A percentile compares a stretch with the other conserved stretches of the same genome.
Evolutionary conservation across 495 filamentous ascomycete genomes (phyloP).

Genomic region (Acidomyces sp.): DNA sequence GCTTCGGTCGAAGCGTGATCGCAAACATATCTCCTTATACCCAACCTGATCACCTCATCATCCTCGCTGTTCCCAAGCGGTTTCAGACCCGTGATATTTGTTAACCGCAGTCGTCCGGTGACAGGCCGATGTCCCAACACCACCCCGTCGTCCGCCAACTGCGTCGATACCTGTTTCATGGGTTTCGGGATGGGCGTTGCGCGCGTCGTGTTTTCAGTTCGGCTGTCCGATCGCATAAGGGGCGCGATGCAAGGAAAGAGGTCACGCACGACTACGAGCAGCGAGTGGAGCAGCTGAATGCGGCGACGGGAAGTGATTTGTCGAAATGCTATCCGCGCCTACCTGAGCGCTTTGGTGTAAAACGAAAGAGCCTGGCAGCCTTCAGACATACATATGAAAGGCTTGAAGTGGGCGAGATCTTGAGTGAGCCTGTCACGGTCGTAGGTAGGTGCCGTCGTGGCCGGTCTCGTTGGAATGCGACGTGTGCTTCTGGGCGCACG

Average conservation of each 20-base stretch:
- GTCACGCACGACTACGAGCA: constrained; percentile 17
- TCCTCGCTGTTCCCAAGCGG: too few relatives aligned
- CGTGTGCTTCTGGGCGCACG: too few relatives aligned
- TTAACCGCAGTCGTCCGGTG: too few relatives aligned
- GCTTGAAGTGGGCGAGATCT: not conserved
- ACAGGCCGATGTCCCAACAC: constrained; percentile 5
- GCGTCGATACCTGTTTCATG: constrained; percentile 10
- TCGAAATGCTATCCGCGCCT: constrained; percentile 12
- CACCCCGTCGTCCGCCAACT: constrained; percentile 7
- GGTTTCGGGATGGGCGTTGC: not conserved
- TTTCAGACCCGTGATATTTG: too few relatives aligned
- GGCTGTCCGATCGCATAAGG: not conserved
- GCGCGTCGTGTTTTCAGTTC: not conserved
- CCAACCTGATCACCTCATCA: constrained; percentile 19
- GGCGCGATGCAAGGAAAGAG: not conserved
- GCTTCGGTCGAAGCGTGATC: constrained; percentile 43
- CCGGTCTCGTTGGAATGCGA: too few relatives aligned
- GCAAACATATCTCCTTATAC: constrained; percentile 33
- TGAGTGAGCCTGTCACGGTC: not conserved
- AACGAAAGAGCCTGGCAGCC: not conserved
- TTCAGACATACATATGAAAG: not conserved
- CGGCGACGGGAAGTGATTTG: not conserved
- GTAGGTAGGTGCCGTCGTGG: too few relatives aligned
- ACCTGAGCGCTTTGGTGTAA: not conserved
- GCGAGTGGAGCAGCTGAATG: constrained; percentile 11